These are phyloP conservation scores for Coemansia sp. DNA, from an alignment of 192 early-diverging fungal genomes.

Conservation along the genomic window DNA sequence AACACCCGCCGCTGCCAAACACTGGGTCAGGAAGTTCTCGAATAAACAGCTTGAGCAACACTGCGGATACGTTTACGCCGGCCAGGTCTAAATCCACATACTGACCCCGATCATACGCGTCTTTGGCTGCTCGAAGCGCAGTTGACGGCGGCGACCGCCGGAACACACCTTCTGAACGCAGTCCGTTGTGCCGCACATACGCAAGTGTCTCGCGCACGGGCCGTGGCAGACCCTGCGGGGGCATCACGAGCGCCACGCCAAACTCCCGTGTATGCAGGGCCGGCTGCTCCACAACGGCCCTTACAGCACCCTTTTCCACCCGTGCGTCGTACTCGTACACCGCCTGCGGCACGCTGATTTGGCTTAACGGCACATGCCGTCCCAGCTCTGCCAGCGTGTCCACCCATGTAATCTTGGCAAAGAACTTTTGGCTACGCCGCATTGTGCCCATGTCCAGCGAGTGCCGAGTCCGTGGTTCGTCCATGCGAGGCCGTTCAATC, in stretches of 20 bases:
- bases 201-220: slow-evolving; percentile 71
- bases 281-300: not conserved
- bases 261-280: slow-evolving; percentile 51
- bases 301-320: not conserved
- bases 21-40: slow-evolving; percentile 75
- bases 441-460: not conserved
- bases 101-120: slow-evolving; percentile 32
- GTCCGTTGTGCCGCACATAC: slow-evolving; percentile 63
- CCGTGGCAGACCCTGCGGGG: slow-evolving; percentile 57
- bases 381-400: slow-evolving; percentile 69
- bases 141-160: slow-evolving; percentile 75
- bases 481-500: not conserved
- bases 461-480: slow-evolving; percentile 7
- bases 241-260: slow-evolving; percentile 66
- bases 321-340: slow-evolving; percentile 33
- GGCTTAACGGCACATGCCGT: slow-evolving; percentile 63
- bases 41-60: slow-evolving; percentile 80
- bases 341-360: slow-evolving; percentile 68
- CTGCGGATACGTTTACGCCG: slow-evolving; percentile 78
- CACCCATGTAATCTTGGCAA: slow-evolving; percentile 80
- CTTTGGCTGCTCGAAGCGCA: slow-evolving; percentile 59
- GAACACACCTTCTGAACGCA: slow-evolving; percentile 81
- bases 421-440: slow-evolving; percentile 81
- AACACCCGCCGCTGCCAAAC: slow-evolving; percentile 52
- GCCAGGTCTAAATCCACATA: slow-evolving; percentile 59